These are phyloP conservation scores for Lepidium aucheri DNA, from an alignment of 345 rosid species.

Conservation along the genomic window DNA sequence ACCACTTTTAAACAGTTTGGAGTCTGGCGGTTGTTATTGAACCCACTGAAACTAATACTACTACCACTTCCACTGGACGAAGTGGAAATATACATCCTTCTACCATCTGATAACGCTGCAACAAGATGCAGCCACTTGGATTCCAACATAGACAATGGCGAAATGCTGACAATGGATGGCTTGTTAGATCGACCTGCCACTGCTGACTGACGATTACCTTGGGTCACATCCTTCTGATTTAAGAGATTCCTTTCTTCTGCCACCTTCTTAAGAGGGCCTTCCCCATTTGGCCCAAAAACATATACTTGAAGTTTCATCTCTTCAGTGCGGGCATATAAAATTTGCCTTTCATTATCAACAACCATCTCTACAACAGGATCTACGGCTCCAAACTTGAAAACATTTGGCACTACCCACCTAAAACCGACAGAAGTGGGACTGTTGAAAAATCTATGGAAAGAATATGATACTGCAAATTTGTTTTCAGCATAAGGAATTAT, in stretches of 20 bases:
- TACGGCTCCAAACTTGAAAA: slow-evolving; percentile 91
- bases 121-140: slow-evolving; percentile 94
- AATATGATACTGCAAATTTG: background rate
- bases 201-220: slow-evolving; percentile 63
- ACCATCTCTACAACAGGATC: slow-evolving; percentile 92
- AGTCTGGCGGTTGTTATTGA: slow-evolving; percentile 41
- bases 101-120: slow-evolving; percentile 90
- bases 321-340: slow-evolving; percentile 86
- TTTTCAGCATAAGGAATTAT: background rate
- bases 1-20: slow-evolving; percentile 91
- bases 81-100: slow-evolving; percentile 92
- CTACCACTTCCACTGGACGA: slow-evolving; percentile 58
- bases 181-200: slow-evolving; percentile 60
- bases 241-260: slow-evolving; percentile 88
- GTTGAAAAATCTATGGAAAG: background rate
- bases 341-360: slow-evolving; percentile 86
- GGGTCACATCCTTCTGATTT: slow-evolving; percentile 65
- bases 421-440: slow-evolving; percentile 14
- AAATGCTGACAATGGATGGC: slow-evolving; percentile 77
- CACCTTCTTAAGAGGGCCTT: slow-evolving; percentile 79
- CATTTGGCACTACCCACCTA: slow-evolving; percentile 97
- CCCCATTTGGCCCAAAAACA: slow-evolving; percentile 63
- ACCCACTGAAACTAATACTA: slow-evolving; percentile 56
- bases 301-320: slow-evolving; percentile 94
- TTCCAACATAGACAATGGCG: slow-evolving; percentile 78